Evolutionary conservation across 2,329 filamentous ascomycete species (phyloP), one percentile per base, ranked within the genome.

Genomic region (Esteya vermicola): DNA sequence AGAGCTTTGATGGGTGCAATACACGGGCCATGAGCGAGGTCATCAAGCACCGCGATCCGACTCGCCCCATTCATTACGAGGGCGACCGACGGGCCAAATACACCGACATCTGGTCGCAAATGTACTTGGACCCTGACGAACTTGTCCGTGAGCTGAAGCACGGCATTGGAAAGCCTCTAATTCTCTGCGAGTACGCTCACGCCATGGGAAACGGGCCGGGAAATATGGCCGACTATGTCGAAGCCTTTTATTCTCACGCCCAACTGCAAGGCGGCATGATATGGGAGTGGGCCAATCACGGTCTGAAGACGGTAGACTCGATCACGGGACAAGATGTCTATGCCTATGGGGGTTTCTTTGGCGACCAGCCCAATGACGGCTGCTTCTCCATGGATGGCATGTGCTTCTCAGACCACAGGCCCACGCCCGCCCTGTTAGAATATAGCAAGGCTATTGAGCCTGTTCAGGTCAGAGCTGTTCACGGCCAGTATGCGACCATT

Each of bases 151-250:
- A 45, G 20, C 53, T 33, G 14, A 59, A 66, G 35, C 64, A 63
- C 34, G 57, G 55, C 13, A 71, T 59, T 18, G 57, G 63, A 4
- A 74, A 81, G 55, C 75, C 75, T 0, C 57, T 81, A 2, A 59
- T 81, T 2, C 62, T 73, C 4, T 73, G 68, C 50, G 70, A 76
- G 46, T 74, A 70, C 44, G 67, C 56, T 0, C 70, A 74, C 49
- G 78, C 81, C 2, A 84, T 85, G 80, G 81, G 81, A 6, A 85
- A 84, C 49, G 80, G 78, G 0, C 81, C 81, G 0, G 80, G 81
- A 2, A 72, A 70, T 26, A 63, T 85, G 10, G 68, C 78, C 44
- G 79, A 83, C 44, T 85, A 85, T 44, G 64, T 79, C 37, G 63
- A 75, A 30, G 64, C 68, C 0, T 85, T 83, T 57, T 68, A 70